phyloP scores from a whole-genome alignment of 108 stramenopile species.

The Skeletonema potamos region DNA sequence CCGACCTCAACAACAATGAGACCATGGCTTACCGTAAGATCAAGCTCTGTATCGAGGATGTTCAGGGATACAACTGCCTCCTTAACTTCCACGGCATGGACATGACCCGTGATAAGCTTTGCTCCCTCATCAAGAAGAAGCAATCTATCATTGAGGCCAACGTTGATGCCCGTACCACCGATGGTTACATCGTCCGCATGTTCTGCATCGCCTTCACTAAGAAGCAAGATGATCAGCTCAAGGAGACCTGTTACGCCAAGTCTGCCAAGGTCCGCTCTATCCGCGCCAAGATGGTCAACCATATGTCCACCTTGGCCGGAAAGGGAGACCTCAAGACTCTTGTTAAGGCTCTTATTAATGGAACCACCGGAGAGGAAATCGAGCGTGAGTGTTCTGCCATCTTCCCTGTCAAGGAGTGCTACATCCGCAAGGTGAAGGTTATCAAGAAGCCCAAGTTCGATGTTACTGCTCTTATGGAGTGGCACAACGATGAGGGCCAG shows the following conservation, averaged over 20 bases:
- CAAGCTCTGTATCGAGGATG: slow-evolving; percentile 98
- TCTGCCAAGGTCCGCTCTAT: slow-evolving; percentile 94
- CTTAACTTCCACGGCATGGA: slow-evolving; percentile 99
- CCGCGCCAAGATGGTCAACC: slow-evolving; percentile 96
- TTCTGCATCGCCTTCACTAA: slow-evolving; percentile 99
- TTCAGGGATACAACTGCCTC: slow-evolving; percentile 98
- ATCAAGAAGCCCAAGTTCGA: slow-evolving; percentile 99
- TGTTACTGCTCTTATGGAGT: slow-evolving; percentile 99
- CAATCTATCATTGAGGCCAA: slow-evolving; percentile 98
- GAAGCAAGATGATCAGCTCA: slow-evolving; percentile 94
- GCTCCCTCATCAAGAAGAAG: slow-evolving; percentile 99
- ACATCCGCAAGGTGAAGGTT: slow-evolving; percentile 99
- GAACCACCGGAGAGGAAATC: slow-evolving; percentile 93
- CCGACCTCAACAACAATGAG: slow-evolving; percentile 97
- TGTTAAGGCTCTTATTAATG: slow-evolving; percentile 96
- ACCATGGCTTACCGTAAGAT: slow-evolving; percentile 95
- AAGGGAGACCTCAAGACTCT: slow-evolving; percentile 98
- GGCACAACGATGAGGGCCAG: slow-evolving; percentile 93
- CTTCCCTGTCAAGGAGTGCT: slow-evolving; percentile 99
- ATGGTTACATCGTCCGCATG: slow-evolving; percentile 97
- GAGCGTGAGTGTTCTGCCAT: slow-evolving; percentile 84
- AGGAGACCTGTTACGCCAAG: slow-evolving; percentile 98
- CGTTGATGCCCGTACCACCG: slow-evolving; percentile 98
- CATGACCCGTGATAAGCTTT: slow-evolving; percentile 99
- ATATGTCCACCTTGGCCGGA: slow-evolving; percentile 94